A percentile compares a stretch with the other conserved stretches of the same genome.
These are phyloP conservation scores for Pseudonitzschia multistriata DNA, from an alignment of 108 stramenopile species.

Conservation along the genomic window DNA sequence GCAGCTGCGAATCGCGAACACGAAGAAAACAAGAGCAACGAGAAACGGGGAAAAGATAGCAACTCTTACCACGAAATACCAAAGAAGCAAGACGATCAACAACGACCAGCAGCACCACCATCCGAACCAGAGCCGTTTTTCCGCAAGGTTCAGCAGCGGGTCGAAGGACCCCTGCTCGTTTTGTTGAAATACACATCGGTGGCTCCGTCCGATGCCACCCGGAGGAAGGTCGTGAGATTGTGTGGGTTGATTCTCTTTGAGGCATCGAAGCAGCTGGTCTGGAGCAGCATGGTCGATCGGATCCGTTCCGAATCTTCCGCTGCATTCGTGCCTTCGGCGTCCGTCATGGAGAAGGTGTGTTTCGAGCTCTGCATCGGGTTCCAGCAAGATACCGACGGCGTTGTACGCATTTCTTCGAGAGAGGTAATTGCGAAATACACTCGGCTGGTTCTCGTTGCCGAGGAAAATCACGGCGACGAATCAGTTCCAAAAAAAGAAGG, in stretches of 20 bases:
- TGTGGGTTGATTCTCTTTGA: constrained; percentile 25
- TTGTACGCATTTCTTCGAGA: background rate
- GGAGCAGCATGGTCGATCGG: background rate
- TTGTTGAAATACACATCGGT: constrained; percentile 1
- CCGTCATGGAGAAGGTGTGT: background rate
- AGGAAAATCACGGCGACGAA: background rate
- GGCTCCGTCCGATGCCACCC: constrained; percentile 1
- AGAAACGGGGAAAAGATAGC: background rate
- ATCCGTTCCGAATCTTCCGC: background rate
- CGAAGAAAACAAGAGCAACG: background rate
- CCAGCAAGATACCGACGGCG: background rate
- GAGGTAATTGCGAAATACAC: background rate
- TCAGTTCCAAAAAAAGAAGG: background rate
- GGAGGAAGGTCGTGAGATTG: background rate
- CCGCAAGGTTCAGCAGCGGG: background rate
- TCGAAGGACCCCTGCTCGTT: constrained; percentile 9
- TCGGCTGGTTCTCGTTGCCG: background rate
- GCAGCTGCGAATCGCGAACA: too few species aligned
- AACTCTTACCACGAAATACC: too few species aligned
- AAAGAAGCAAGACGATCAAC: too few species aligned
- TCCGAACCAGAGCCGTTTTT: background rate
- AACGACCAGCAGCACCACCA: too few species aligned
- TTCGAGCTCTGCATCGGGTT: constrained; percentile 9
- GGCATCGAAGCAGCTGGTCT: background rate
- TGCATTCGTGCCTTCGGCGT: background rate